A percentile compares a stretch with the other conserved stretches of the same genome.
phyloP scores from a whole-genome alignment of 495 filamentous ascomycete species.

The Geopyxis carbonaria region DNA sequence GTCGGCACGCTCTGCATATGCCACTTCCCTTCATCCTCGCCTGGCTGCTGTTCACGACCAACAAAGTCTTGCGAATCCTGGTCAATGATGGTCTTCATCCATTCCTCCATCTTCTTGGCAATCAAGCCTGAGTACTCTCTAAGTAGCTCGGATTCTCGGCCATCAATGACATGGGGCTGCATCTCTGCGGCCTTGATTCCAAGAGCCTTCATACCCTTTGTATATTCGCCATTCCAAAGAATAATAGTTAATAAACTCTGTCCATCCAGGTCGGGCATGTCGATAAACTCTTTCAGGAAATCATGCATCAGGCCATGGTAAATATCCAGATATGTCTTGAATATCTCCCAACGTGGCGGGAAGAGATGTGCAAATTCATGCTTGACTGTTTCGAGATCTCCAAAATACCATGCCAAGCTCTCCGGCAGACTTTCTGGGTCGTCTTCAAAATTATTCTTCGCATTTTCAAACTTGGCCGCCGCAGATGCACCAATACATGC shows the following conservation, averaged over 20 bases:
- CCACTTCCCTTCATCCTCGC: conserved; percentile 45
- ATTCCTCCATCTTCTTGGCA: conserved; percentile 86
- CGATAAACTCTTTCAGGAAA: conserved; percentile 61
- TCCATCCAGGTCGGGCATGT: conserved; percentile 50
- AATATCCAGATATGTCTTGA: conserved; percentile 69
- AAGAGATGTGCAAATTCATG: conserved; percentile 75
- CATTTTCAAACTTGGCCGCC: conserved; percentile 54
- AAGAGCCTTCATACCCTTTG: conserved; percentile 83
- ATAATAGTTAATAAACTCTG: conserved; percentile 50
- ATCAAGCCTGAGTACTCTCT: conserved; percentile 88
- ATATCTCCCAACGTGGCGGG: conserved; percentile 96
- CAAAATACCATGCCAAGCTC: conserved; percentile 85
- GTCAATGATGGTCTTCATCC: conserved; percentile 80
- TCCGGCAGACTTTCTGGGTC: conserved; percentile 76
- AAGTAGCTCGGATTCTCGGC: conserved; percentile 71
- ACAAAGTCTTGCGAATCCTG: conserved; percentile 65
- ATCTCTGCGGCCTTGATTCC: conserved; percentile 58
- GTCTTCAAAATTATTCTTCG: conserved; percentile 55
- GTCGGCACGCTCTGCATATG: conserved; percentile 29
- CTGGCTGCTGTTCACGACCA: conserved; percentile 50
- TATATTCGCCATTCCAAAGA: conserved; percentile 90
- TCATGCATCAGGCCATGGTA: conserved; percentile 94
- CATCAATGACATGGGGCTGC: conserved; percentile 67
- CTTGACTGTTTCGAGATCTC: conserved; percentile 82
- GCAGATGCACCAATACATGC: conserved; percentile 58